A percentile compares a stretch with the other conserved stretches of the same genome.
phyloP scores from a whole-genome alignment of 108 stramenopile genomes.

The Pseudonitzschia multistriata region DNA sequence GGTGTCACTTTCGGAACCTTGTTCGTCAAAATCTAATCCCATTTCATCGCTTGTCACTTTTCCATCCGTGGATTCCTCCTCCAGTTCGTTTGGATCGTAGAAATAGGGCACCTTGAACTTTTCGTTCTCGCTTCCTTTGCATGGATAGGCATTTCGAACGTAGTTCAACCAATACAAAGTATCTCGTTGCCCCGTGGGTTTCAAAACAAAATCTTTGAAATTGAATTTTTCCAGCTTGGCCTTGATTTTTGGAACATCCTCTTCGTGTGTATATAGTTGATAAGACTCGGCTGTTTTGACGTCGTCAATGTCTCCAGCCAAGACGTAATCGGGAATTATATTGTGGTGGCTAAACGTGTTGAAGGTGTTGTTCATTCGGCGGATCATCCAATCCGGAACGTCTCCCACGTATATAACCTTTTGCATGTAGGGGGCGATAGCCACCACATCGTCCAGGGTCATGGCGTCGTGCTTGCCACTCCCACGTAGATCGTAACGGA shows the following conservation, averaged over 20 bases:
- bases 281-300: constrained; percentile 18
- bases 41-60: constrained; percentile 16
- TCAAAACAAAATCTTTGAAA: constrained; percentile 9
- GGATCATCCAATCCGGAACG: constrained; percentile 32
- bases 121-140: constrained; percentile 10
- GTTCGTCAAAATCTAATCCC: constrained; percentile 11
- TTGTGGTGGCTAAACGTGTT: constrained; percentile 20
- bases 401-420: constrained; percentile 40
- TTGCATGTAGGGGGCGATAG: constrained; percentile 59
- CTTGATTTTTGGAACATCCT: constrained; percentile 27
- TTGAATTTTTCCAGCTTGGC: constrained; percentile 19
- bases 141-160: constrained; percentile 22
- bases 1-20: constrained; percentile 1
- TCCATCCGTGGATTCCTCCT: constrained; percentile 20
- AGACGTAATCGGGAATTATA: constrained; percentile 22
- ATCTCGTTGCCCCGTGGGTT: constrained; percentile 7
- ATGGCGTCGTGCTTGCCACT: constrained; percentile 22
- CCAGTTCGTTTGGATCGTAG: constrained; percentile 19
- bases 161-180: constrained; percentile 37
- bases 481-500: constrained; percentile 51
- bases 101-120: constrained; percentile 26
- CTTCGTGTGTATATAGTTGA: constrained; percentile 30
- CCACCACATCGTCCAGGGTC: constrained; percentile 60
- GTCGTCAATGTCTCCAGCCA: constrained; percentile 24
- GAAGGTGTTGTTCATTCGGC: constrained; percentile 26